Evolutionary conservation across 2,329 filamentous ascomycete species (phyloP), one percentile per base, ranked within the genome.

Genomic region (Trichoderma semiorbis): DNA sequence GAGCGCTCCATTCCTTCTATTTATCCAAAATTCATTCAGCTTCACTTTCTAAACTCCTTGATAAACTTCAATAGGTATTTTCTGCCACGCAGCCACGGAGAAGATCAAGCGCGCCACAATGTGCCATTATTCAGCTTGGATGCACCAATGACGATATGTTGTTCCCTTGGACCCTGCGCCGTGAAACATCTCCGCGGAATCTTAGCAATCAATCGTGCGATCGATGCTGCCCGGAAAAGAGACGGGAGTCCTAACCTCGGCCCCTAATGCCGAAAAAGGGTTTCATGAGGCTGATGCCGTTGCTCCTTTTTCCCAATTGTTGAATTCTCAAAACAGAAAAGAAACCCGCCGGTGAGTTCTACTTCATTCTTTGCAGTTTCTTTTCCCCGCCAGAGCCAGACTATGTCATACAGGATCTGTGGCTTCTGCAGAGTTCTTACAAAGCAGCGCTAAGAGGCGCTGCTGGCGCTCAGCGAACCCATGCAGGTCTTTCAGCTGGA

Each of bases 101-200:
- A 32, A 7, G 18, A n/a, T 43, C 43, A 32, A 21, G 11, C n/a
- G 57, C 50, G 64, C 64, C 64, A 58, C 64, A 57, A 2, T 4
- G 26, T 30, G 7, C 11, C n/a, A 67, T 43, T 58, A 67, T 58
- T 67, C 36, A 67, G 64, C 64, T 57, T 8, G 32, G 34, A 26
- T 58, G 34, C 50, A n/a, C 64, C 53, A 58, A 67, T 67, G 64
- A 67, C 64, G 53, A 67, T 43, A 30, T 58, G 24, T 10, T 43
- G 24, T 28, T 26, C 16, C 26, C 18, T 55, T 26, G 26, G 43
- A 26, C 24, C 24, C 53, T 47, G 26, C 36, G n/a, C 30, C 55
- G 18, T 58, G 24, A 39, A 12, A 47, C 57, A 62, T 62, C 57
- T 62, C 67, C 57, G 57, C 57, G 67, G 67, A 36, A 58, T 21